Percentiles rank a stretch among this genome's conserved stretches.
Conservation (phyloP, 1,284 basidiomycete genomes). For the Earliella scabrosa region DNA sequence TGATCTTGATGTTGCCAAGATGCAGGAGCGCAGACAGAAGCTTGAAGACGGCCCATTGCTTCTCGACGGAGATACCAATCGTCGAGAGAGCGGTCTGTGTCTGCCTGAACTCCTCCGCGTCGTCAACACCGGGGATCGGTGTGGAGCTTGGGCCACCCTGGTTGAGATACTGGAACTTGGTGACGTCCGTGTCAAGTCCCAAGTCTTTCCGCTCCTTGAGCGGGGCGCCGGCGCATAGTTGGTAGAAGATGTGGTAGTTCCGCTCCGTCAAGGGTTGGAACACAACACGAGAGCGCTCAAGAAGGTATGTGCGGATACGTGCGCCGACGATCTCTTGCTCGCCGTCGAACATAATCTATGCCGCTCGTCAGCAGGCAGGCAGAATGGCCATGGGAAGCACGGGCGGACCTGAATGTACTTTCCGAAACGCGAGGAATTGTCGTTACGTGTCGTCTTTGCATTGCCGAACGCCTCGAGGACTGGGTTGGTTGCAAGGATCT, state of each 20-base stretch:
- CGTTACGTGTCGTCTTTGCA: constrained; percentile 98
- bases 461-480: constrained; percentile 99
- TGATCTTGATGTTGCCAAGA: constrained; percentile 95
- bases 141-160: constrained; percentile 91
- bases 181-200: constrained; percentile 84
- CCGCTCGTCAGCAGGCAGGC: constrained; percentile 14
- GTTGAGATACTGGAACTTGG: constrained; percentile 91
- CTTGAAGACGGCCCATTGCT: constrained; percentile 98
- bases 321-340: constrained; percentile 97
- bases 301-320: constrained; percentile 94
- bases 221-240: constrained; percentile 96
- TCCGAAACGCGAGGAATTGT: constrained; percentile 98
- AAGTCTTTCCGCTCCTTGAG: constrained; percentile 95
- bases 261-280: constrained; percentile 97
- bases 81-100: constrained; percentile 96
- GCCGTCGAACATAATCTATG: constrained; percentile 93
- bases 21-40: constrained; percentile 93
- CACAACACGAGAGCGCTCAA: constrained; percentile 96
- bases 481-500: constrained; percentile 98
- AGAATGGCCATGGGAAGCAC: neutral
- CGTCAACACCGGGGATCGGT: constrained; percentile 91
- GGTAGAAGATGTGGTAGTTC: constrained; percentile 99
- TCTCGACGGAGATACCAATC: constrained; percentile 96
- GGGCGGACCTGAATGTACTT: constrained; percentile 95
- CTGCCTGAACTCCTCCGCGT: constrained; percentile 91